Evolutionary conservation across 768 basidiomycete species (phyloP), one percentile per base, ranked within the genome.

Genomic region (Tulasnella sp.): DNA sequence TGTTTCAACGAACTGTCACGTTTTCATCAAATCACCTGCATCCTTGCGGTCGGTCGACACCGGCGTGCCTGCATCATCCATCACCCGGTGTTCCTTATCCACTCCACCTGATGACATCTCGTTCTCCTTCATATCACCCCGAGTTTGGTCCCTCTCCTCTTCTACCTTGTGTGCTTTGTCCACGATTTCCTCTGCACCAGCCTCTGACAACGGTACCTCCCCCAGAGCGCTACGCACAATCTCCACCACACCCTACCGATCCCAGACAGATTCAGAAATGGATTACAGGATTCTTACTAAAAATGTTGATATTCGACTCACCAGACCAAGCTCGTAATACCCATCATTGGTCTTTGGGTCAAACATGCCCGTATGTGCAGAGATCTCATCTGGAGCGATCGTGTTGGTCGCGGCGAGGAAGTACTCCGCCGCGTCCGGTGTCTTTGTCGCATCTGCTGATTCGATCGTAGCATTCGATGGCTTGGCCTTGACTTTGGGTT

Each of bases 281-380:
- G 24, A 71, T 59, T 49, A 7, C 45, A 19, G 25, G 5, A 48
- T 11, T 10, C 41, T 19, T 7, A 27, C 25, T 10, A 19, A 48
- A 27, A 7, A 21, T 5, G n/a, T 5, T 10, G 25, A 5, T 5
- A 48, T 5, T 21, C 10, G 45, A 19, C 45, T 27, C 45, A 67
- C 60, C 61, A 93, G 72, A 1, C 91, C 92, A 5, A 96, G 74
- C 64, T 82, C 81, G 66, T 93, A 93, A 70, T 91, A 96, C 19
- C 91, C 91, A 64, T 93, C 91, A 66, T 96, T 94, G 22, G 80
- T 82, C 63, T 74, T 77, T 4, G 80, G 78, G 60, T 78, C 76
- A 71, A 96, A 97, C 86, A 97, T 94, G 31, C 83, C 83, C 34
- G 81, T 87, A 67, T 97, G 92, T 4, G 89, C 92, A 60, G 84